Evolutionary conservation across 23 red algal species (phyloP), one percentile per base, ranked within the genome.

Genomic region (Gracilaria domingensis): DNA sequence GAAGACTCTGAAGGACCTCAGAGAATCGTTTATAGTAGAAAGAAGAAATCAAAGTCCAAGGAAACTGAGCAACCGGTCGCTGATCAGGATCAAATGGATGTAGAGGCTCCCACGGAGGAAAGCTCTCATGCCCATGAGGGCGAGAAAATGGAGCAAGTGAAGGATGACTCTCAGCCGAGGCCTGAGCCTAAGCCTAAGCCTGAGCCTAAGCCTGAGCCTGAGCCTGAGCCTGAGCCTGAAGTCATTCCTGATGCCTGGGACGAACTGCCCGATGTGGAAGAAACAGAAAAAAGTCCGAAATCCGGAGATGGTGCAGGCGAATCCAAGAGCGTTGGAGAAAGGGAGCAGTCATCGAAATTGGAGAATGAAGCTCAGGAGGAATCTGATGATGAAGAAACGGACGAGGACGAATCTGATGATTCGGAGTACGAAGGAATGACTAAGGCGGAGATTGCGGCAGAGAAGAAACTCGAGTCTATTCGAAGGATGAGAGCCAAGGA

Each of bases 241-340:
- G 79, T 76, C 13, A 77, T 92, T 56, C 80, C 80, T 21, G 89
- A 92, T 84, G 89, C 62, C 1, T 92, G 89, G 89, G 87, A 90
- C n/a, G 84, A 87, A 39, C 36, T 87, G 9, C 74, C 87, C 48
- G 91, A 95, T 12, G 12, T 35, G 24, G 84, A 83, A n/a, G 84
- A 95, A 80, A 20, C 1, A 17, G 39, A 6, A 30, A 29, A 26
- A 21, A n/a, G n/a, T n/a, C n/a, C n/a, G n/a, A n/a, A n/a, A n/a
- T 7, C 26, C 23, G 54, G 26, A 47, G 42, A 92, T 18, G 64
- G 9, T 9, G 76, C 33, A 21, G 48, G 48, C n/a, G 17, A 72
- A 21, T 39, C 81, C 0, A 23, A 59, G 14, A 23, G 25, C 45
- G 85, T 58, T 18, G 21, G 26, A 47, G 8, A 4, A 29, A 64